These are phyloP conservation scores for Effrenium voratum DNA, from an alignment of 73 alveolate genomes.

Conservation along the genomic window DNA sequence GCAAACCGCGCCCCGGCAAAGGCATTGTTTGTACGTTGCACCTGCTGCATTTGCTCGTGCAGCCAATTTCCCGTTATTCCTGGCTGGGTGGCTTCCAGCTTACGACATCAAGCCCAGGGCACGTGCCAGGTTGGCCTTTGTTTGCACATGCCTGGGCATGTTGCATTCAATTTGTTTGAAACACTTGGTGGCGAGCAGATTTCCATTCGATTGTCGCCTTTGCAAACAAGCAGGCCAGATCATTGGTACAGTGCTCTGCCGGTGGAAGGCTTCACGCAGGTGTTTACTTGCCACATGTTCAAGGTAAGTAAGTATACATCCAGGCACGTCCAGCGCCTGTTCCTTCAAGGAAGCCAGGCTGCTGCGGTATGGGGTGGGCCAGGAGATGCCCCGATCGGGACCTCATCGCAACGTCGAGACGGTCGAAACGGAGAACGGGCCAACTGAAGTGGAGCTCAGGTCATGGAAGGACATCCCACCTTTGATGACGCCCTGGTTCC, in stretches of 20 bases:
- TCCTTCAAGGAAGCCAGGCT: not conserved
- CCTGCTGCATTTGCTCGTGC: not conserved
- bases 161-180: not conserved
- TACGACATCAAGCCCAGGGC: not conserved
- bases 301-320: not conserved
- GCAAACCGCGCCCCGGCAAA: not conserved
- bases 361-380: not conserved
- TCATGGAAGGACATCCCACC: constrained; percentile 85
- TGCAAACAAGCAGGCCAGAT: no score
- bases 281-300: no score
- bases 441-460: no score
- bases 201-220: no score
- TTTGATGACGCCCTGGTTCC: constrained; percentile 70
- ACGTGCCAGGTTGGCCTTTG: not conserved
- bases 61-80: not conserved
- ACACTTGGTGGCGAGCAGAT: not conserved
- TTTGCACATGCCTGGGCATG: not conserved
- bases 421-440: no score
- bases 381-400: no score
- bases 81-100: not conserved
- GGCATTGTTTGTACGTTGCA: not conserved
- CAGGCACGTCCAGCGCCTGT: not conserved
- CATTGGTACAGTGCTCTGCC: no score
- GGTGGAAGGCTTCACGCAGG: no score
- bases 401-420: no score